Evolutionary conservation across 352 stramenopile species (phyloP).

Genomic region (Phytophthora kernoviae): DNA sequence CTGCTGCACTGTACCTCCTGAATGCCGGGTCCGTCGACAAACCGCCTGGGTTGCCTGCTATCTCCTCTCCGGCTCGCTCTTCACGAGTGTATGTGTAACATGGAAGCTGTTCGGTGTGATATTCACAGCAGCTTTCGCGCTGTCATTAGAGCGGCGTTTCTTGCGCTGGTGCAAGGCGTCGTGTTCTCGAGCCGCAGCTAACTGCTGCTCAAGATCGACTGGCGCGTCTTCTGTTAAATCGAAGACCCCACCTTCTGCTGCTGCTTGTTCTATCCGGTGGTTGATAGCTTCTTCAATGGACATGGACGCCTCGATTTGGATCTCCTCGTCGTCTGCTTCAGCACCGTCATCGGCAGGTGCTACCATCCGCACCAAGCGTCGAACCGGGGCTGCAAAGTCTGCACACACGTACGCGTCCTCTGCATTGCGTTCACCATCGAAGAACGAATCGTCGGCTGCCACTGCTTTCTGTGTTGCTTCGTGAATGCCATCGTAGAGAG

Average conservation of each 20-base stretch:
- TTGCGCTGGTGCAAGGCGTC: constrained; percentile 34
- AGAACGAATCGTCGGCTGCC: constrained; percentile 65
- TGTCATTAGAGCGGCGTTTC: constrained; percentile 30
- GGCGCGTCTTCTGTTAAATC: constrained; percentile 70
- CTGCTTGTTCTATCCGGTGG: constrained; percentile 52
- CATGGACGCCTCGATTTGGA: constrained; percentile 73
- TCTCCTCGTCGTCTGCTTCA: constrained; percentile 50
- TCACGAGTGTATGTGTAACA: constrained; percentile 14
- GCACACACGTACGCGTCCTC: constrained; percentile 62
- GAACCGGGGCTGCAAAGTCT: constrained; percentile 58
- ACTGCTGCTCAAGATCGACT: constrained; percentile 38
- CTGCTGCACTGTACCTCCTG: too few species aligned
- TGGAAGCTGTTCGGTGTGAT: not conserved
- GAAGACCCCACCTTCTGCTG: constrained; percentile 61
- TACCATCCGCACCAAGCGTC: constrained; percentile 65
- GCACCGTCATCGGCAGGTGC: constrained; percentile 26
- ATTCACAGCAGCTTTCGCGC: not conserved
- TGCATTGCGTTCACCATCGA: constrained; percentile 56
- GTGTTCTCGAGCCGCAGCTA: constrained; percentile 28
- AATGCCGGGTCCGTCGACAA: too few species aligned
- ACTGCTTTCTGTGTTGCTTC: constrained; percentile 42
- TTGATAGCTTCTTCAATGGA: constrained; percentile 79
- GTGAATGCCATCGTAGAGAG: constrained; percentile 82
- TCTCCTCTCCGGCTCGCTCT: constrained; percentile 27
- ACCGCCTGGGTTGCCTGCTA: too few species aligned